Evolutionary conservation across 345 rosid genomes (phyloP), one percentile per base, ranked within the genome.

Genomic region (Laguncularia racemosa): DNA sequence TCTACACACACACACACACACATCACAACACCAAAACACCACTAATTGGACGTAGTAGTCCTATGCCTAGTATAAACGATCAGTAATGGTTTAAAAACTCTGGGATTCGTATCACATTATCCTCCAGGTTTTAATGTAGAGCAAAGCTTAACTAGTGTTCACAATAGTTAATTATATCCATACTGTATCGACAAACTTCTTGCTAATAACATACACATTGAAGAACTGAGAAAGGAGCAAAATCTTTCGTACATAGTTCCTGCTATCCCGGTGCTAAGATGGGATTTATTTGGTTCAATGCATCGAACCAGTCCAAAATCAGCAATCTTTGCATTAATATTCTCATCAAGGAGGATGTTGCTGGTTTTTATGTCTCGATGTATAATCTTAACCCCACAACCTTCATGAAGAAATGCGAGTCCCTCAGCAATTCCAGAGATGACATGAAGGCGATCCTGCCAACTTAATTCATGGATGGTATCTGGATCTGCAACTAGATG

Each of bases 251-350:
- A 66, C 70, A 59, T 59, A 28, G 70, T 66, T 44, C 70, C 70
- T 44, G 70, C 70, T 0, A 66, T 49, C 16, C 70, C 65, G 0
- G 70, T 66, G 59, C 64, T 66, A 18, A 66, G 65, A 60, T 66
- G 65, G 47, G 54, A 46, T 50, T 46, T 48, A 33, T 59, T 54
- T 3, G 59, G 20, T 12, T 28, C 70, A 14, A 66, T 38, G 50
- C 60, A 48, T 58, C 70, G 64, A 50, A 50, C 70, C 16, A 66
- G 65, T 15, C 70, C 70, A 50, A 66, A 66, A 28, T 66, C 70
- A 0, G 70, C 70, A 3, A 66, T 18, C 65, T 59, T 66, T 2
- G 70, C 59, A 17, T 45, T 20, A 53, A 59, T 55, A 55, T 55
- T 48, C 44, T 66, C 64, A 3, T 66, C 70, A 0, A 66, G 59